Base-by-base conservation (phyloP, 2,329 filamentous ascomycete genomes). In the Aspergillus flavus region DNA sequence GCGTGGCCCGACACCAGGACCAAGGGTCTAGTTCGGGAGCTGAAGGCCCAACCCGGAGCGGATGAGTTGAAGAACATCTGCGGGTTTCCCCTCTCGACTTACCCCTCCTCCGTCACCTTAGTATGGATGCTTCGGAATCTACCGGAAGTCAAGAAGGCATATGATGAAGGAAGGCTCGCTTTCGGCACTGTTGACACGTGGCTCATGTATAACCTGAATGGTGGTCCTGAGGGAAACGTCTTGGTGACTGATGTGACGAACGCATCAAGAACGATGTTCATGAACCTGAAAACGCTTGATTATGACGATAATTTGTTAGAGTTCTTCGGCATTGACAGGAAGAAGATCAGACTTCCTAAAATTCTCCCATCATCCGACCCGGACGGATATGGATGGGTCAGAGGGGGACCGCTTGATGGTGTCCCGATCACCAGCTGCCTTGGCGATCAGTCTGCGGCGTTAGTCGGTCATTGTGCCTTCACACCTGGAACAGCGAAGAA, bases 1-100 rank as follows among this genome's bases (percentile, higher is more conserved):
- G 93, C 93, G 52, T 97, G 93, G 93, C 91, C 93, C 34, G 93
- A 97, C 75, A 96, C 93, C 34, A 86, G 93, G 58, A 94, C 92
- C 58, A 86, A 87, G 68, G 84, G 85, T 55, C 81, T 96, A 45
- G 92, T 95, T 32, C 88, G 91, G 63, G 90, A 94, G 71, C 82
- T 96, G 53, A 93, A 93, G 78, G 77, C 80, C 19, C 85, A 85
- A 60, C 81, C 87, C 9, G 89, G 87, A 54, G 89, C 91, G 36
- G 90, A 93, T 60, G 84, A 87, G 46, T 82, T 96, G 46, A 85
- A 85, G 62, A 83, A 89, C 55, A 81, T 91, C 48, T 94, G 91
- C 74, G 93, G 93, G 59, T 85, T 96, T 52, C 93, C 93, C 14
- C 83, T 96, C 36, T 95, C 92, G 43, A 96, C 93, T 60, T 97